A percentile compares a stretch with the other conserved stretches of the same genome.
phyloP scores from a whole-genome alignment of 2,329 filamentous ascomycete genomes.

The Pezicula radicicola region DNA sequence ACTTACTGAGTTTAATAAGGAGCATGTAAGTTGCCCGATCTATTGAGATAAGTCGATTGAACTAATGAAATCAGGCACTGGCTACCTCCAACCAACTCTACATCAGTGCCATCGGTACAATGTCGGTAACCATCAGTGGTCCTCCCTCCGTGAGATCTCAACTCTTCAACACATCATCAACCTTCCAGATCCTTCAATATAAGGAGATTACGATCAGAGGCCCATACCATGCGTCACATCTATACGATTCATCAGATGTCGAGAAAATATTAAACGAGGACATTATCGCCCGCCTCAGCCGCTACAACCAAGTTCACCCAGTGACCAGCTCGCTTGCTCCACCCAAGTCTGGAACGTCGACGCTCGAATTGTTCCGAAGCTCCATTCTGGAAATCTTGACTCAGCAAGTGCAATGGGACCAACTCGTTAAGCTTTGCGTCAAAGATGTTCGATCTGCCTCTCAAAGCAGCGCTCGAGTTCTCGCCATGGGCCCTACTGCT shows the following conservation, averaged over 20 bases:
- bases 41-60: not conserved
- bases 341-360: constrained; percentile 1
- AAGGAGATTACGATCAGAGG: constrained; percentile 18
- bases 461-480: constrained; percentile 9
- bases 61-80: constrained; percentile 7
- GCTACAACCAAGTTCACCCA: constrained; percentile 8
- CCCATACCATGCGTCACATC: constrained; percentile 28
- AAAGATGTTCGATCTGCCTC: constrained; percentile 6
- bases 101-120: constrained; percentile 14
- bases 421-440: constrained; percentile 9
- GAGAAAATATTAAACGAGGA: constrained; percentile 16
- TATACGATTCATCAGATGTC: constrained; percentile 22
- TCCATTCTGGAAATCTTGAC: constrained; percentile 14
- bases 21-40: not conserved
- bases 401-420: constrained; percentile 14
- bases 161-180: constrained; percentile 10
- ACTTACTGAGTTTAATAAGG: constrained; percentile 13
- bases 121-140: constrained; percentile 18
- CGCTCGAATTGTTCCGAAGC: constrained; percentile 12
- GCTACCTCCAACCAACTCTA: constrained; percentile 13
- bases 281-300: constrained; percentile 5
- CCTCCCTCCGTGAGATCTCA: constrained; percentile 9
- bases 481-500: constrained; percentile 19
- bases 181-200: constrained; percentile 11
- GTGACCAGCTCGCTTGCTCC: constrained; percentile 5